Evolutionary conservation across 1,284 basidiomycete species (phyloP).

Genomic region (Nidula niveotomentosa): DNA sequence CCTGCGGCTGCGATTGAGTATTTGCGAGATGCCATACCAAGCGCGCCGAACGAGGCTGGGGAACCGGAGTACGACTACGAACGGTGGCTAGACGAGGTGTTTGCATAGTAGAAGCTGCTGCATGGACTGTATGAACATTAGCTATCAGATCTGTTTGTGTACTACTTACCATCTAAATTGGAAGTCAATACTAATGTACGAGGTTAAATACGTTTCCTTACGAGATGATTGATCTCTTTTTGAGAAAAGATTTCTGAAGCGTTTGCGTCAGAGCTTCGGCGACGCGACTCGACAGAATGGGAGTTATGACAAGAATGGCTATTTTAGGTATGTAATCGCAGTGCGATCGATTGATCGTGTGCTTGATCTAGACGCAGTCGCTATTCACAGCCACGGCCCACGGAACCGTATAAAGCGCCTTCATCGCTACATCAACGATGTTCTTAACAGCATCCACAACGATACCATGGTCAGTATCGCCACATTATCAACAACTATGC

Average conservation of each 20-base stretch:
- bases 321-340: constrained; percentile 9
- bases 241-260: background rate
- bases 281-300: background rate
- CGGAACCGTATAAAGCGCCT: constrained; percentile 22
- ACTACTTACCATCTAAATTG: background rate
- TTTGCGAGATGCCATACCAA: constrained; percentile 76
- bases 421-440: constrained; percentile 14
- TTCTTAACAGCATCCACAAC: constrained; percentile 1
- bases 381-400: constrained; percentile 9
- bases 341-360: constrained; percentile 7
- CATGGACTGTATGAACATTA: background rate
- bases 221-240: background rate
- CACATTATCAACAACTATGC: background rate
- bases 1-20: constrained; percentile 82
- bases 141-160: background rate
- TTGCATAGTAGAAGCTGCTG: constrained; percentile 38
- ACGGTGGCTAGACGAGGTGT: constrained; percentile 76
- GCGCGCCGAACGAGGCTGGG: constrained; percentile 45
- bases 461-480: constrained; percentile 13
- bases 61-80: constrained; percentile 78
- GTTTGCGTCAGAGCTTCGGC: background rate
- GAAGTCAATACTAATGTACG: background rate
- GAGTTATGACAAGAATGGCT: constrained; percentile 10
- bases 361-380: constrained; percentile 12
- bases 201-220: constrained; percentile 9